Base-by-base conservation (phyloP, 331 rosid genomes). In the Acacia pycnantha region DNA sequence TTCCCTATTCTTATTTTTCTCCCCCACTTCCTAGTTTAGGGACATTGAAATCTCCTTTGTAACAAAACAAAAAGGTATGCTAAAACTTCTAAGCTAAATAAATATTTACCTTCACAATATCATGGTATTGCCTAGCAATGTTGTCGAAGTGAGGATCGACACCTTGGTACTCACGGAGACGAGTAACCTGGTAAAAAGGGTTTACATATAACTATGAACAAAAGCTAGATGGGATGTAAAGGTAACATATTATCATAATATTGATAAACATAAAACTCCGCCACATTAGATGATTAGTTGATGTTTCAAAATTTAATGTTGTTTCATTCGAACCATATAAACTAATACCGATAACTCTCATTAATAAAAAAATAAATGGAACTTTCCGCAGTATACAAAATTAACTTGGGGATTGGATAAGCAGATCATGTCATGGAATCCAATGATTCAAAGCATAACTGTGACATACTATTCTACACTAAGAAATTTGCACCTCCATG, bases 141-240 rank as follows among this genome's bases (percentile, higher is more conserved):
- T 86, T 81, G 84, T 94, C 94, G 16, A 96, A 93, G 86, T 96
- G 94, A 50, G 96, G 91, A 86, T 96, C 98, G 21, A 96, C 95
- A 40, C 95, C 94, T 86, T 88, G 94, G 82, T 93, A 96, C 89
- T 96, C 99, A 0, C 82, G 91, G 80, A 93, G 92, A 68, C 97
- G 97, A 41, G 99, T 90, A 10, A 90, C 94, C 99, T 93, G 85
- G 70, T 19, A 56, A 77, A 40, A 58, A 50, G 5, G 47, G 3
- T 50, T 26, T 56, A 71, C 73, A 74, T 37, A 74, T 70, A 64
- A 66, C 71, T 33, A 21, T 22, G 11, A 64, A 74, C 65, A 74
- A 59, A 83, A 66, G 59, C 69, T 54, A 33, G 70, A 76, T 54
- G 77, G 77, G 69, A 11, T 58, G 77, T 47, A 67, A 44, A 77